These are phyloP conservation scores for Capronia americana DNA, from an alignment of 2,329 filamentous ascomycete species.

Conservation along the genomic window DNA sequence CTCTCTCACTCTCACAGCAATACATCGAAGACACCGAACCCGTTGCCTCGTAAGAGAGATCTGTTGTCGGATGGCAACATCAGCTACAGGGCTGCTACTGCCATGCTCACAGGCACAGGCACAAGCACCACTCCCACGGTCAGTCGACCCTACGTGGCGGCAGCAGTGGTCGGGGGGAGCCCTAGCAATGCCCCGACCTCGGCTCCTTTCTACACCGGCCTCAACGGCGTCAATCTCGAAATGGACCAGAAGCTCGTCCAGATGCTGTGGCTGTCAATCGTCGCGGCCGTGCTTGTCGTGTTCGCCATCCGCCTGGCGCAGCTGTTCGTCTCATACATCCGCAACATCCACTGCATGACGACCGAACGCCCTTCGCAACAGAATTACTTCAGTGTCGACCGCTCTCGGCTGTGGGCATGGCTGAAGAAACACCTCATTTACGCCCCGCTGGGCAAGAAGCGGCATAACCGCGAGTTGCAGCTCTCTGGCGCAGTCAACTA, in stretches of 20 bases:
- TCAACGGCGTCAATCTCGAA: slow-evolving; percentile 40
- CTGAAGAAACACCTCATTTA: slow-evolving; percentile 57
- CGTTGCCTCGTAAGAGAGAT: slow-evolving; percentile 8
- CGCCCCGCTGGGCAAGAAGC: slow-evolving; percentile 73
- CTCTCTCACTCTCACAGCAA: neutral
- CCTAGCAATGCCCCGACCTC: slow-evolving; percentile 50
- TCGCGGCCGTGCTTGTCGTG: slow-evolving; percentile 44
- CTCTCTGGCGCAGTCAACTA: slow-evolving; percentile 71
- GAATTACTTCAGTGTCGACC: slow-evolving; percentile 54
- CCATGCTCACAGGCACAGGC: neutral
- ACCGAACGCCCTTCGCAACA: slow-evolving; percentile 48
- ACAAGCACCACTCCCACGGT: neutral
- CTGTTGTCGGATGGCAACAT: slow-evolving; percentile 21
- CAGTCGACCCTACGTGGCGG: neutral
- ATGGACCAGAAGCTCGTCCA: slow-evolving; percentile 36
- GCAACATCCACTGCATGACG: slow-evolving; percentile 50
- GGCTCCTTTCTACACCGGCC: slow-evolving; percentile 62
- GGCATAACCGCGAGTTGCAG: slow-evolving; percentile 78
- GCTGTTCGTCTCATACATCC: slow-evolving; percentile 53
- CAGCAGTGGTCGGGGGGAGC: slow-evolving; percentile 3
- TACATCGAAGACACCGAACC: neutral
- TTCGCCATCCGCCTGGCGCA: slow-evolving; percentile 52
- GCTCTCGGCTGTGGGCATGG: slow-evolving; percentile 49
- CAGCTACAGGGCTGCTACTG: slow-evolving; percentile 5
- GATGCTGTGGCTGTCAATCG: slow-evolving; percentile 46